phyloP scores from a whole-genome alignment of 148 eudicot species.

The Amaranthus cruentus region DNA sequence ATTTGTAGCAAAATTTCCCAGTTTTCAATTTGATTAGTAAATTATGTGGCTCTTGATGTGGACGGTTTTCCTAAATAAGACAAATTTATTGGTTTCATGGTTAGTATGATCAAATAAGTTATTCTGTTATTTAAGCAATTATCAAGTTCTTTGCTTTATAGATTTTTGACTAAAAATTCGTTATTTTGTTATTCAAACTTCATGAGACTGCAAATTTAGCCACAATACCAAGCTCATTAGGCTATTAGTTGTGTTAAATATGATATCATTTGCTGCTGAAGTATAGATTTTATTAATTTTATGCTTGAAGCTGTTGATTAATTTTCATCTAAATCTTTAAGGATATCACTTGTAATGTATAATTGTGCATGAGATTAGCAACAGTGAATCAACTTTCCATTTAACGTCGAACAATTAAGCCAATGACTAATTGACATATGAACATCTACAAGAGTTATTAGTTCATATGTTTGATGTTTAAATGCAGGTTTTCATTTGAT shows the following conservation, averaged over 20 bases:
- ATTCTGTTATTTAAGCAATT: background rate
- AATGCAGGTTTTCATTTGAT: conserved; percentile 89
- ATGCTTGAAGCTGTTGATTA: background rate
- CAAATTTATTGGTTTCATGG: background rate
- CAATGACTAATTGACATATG: background rate
- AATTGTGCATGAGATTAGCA: conserved; percentile 1
- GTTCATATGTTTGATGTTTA: conserved; percentile 2
- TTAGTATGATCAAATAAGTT: background rate
- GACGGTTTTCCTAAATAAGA: background rate
- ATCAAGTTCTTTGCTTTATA: background rate
- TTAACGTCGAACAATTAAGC: background rate
- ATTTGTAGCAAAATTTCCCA: background rate
- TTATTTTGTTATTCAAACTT: conserved; percentile 59
- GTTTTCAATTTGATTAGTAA: background rate
- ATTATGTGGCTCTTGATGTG: background rate
- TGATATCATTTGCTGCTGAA: background rate
- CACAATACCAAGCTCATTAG: conserved; percentile 90
- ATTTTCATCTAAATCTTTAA: background rate
- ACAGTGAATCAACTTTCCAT: background rate
- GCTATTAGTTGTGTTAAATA: conserved; percentile 28
- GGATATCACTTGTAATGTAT: background rate
- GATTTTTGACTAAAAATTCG: conserved; percentile 2
- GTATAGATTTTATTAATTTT: background rate
- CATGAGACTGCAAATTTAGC: conserved; percentile 81
- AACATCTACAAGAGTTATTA: background rate